These are phyloP conservation scores for Solanum hybrid DNA, from an alignment of 305 asterid genomes.

Conservation along the genomic window DNA sequence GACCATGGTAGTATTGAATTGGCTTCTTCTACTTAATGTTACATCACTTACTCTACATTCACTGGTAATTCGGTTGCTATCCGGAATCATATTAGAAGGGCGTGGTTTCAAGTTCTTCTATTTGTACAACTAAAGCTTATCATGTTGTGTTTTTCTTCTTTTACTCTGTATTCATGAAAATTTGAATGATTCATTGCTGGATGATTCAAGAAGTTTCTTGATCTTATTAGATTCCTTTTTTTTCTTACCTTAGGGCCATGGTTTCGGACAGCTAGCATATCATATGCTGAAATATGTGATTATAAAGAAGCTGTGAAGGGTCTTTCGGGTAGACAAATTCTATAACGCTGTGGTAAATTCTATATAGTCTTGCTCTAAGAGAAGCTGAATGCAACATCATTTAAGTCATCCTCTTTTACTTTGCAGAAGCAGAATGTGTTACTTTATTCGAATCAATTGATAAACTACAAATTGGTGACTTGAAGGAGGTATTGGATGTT, in stretches of 20 bases:
- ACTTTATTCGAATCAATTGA: conserved; percentile 31
- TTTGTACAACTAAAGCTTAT: neutral
- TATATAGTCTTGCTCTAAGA: conserved; percentile 3
- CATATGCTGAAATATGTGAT: conserved; percentile 75
- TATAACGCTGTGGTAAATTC: neutral
- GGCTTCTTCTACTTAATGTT: neutral
- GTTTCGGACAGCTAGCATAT: conserved; percentile 75
- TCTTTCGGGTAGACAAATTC: conserved; percentile 54
- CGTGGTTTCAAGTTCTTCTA: neutral
- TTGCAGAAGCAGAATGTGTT: conserved; percentile 59
- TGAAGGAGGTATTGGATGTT: conserved; percentile 54
- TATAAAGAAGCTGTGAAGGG: conserved; percentile 50
- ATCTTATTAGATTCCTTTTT: neutral
- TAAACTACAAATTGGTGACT: conserved; percentile 37
- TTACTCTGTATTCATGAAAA: neutral
- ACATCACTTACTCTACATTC: neutral
- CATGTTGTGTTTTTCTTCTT: neutral
- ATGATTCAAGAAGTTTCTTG: conserved; percentile 1
- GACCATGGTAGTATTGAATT: neutral
- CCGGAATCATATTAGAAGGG: neutral
- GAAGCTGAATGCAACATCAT: conserved; percentile 3
- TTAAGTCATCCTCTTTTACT: conserved; percentile 7
- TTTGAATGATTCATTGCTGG: neutral
- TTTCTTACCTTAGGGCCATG: conserved; percentile 61
- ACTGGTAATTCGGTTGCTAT: neutral